phyloP scores from a whole-genome alignment of 768 basidiomycete genomes.

The Pisolithus microcarpus region DNA sequence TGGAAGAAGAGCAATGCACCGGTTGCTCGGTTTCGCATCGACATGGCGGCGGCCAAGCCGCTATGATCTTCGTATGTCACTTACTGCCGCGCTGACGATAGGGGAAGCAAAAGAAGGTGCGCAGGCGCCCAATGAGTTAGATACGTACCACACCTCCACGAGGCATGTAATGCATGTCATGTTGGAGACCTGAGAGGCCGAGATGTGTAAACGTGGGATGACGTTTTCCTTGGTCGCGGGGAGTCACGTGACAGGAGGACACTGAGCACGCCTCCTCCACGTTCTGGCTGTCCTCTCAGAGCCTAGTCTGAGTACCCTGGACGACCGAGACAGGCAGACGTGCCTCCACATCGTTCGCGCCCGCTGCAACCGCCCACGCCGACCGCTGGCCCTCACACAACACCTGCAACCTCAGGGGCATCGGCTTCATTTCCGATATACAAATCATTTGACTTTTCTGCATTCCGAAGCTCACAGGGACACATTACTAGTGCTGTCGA shows the following conservation, averaged over 20 bases:
- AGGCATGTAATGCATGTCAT: not conserved
- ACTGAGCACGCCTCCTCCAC: slow-evolving; percentile 2
- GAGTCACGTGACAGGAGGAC: not conserved
- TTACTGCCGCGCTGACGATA: no score
- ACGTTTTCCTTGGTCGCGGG: no score
- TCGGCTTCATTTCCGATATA: slow-evolving; percentile 2
- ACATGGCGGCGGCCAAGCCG: not conserved
- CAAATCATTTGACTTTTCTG: not conserved
- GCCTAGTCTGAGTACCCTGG: not conserved
- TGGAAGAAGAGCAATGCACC: not conserved
- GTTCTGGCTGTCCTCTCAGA: not conserved
- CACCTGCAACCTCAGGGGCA: not conserved
- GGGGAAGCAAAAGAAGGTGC: no score
- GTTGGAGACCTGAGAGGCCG: no score
- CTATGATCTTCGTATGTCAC: no score
- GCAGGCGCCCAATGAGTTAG: not conserved
- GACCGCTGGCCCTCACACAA: not conserved
- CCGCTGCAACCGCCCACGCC: not conserved
- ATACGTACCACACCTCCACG: not conserved
- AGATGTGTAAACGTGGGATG: no score
- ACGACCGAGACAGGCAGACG: not conserved
- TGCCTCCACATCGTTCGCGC: no score
- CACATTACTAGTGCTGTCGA: not conserved
- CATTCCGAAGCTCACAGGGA: not conserved
- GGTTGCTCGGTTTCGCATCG: not conserved